Evolutionary conservation across 2,329 filamentous ascomycete species (phyloP).

Genomic region (Septoria petroselini): DNA sequence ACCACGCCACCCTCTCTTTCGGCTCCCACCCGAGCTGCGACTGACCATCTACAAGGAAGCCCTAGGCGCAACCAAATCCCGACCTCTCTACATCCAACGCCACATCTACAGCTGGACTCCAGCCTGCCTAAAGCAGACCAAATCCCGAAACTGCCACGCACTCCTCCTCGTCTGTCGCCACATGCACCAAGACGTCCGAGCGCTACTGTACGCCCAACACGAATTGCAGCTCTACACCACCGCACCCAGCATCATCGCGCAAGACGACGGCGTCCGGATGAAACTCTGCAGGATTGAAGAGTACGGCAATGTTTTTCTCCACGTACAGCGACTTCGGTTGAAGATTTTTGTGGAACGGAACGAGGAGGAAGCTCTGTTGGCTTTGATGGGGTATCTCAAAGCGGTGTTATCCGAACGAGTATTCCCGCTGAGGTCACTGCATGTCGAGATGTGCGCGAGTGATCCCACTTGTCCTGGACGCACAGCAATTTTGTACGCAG

Average conservation of each 20-base stretch:
- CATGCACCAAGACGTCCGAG: conserved; percentile 7
- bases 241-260: background rate
- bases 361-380: background rate
- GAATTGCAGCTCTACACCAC: conserved; percentile 9
- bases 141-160: conserved; percentile 1
- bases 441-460: conserved; percentile 2
- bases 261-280: background rate
- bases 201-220: conserved; percentile 9
- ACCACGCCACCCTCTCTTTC: background rate
- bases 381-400: conserved; percentile 8
- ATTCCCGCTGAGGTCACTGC: background rate
- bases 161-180: conserved; percentile 8
- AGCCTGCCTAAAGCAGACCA: background rate
- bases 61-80: background rate
- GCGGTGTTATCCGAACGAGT: background rate
- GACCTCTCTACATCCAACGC: conserved; percentile 6
- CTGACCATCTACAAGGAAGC: conserved; percentile 13
- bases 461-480: background rate
- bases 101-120: conserved; percentile 11
- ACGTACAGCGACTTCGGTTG: background rate
- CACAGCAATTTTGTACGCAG: conserved; percentile 14
- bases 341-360: background rate
- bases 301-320: background rate
- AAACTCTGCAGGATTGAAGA: conserved; percentile 4
- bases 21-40: conserved; percentile 11